Percentiles rank a stretch among this genome's conserved stretches.
Evolutionary conservation across 768 basidiomycete species (phyloP).

Genomic region (Rickenella mellea): DNA sequence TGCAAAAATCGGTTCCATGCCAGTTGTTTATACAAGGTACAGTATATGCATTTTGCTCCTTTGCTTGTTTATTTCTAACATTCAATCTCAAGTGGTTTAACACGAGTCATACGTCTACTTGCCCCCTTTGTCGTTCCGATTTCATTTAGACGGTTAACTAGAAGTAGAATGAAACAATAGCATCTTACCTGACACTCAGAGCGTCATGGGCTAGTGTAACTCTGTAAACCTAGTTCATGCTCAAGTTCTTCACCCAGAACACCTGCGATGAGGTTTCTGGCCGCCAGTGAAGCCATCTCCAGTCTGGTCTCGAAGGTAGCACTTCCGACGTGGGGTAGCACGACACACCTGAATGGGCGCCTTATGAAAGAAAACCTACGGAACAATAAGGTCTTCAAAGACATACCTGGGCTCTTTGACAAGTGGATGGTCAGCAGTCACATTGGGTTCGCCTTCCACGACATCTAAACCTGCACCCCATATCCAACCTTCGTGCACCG

Average conservation of each 20-base stretch:
- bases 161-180: not conserved
- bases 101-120: constrained; percentile 81
- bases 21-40: constrained; percentile 80
- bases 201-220: no score
- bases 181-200: no score
- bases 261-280: constrained; percentile 56
- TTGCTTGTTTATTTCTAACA: not conserved
- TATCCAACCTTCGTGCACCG: constrained; percentile 68
- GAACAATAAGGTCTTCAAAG: not conserved
- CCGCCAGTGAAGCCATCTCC: constrained; percentile 74
- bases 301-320: constrained; percentile 79
- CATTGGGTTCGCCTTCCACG: constrained; percentile 82
- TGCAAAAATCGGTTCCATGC: constrained; percentile 94
- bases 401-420: not conserved
- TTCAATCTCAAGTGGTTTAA: constrained; percentile 65
- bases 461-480: constrained; percentile 94
- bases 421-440: constrained; percentile 66
- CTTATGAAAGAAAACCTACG: not conserved
- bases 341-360: constrained; percentile 61
- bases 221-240: constrained; percentile 36
- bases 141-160: constrained; percentile 35
- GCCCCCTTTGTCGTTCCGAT: constrained; percentile 84
- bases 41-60: constrained; percentile 9
- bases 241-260: constrained; percentile 45
- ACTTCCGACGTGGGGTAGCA: constrained; percentile 87